phyloP scores from a whole-genome alignment of 345 rosid genomes.

The Isatis tinctoria region DNA sequence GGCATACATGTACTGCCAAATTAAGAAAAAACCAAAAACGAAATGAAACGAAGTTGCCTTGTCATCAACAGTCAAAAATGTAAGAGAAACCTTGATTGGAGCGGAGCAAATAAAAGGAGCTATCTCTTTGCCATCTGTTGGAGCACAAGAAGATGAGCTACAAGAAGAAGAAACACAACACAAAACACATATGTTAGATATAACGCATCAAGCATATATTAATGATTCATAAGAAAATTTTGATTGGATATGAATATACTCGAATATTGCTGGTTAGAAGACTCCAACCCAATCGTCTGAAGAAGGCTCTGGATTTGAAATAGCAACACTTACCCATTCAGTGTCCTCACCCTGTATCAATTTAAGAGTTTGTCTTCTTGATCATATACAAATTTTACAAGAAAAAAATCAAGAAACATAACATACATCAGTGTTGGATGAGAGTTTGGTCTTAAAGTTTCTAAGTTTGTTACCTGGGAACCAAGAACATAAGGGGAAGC shows the following conservation, averaged over 20 bases:
- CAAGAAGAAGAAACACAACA: conserved; percentile 3
- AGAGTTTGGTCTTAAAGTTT: background rate
- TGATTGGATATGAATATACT: conserved; percentile 36
- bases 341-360: conserved; percentile 67
- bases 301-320: conserved; percentile 42
- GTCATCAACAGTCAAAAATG: background rate
- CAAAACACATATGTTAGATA: background rate
- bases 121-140: conserved; percentile 41
- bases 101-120: conserved; percentile 67
- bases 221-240: background rate
- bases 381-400: background rate
- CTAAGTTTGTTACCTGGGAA: background rate
- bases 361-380: background rate
- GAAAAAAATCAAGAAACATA: background rate
- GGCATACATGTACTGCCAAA: conserved; percentile 61
- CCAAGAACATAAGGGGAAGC: conserved; percentile 59
- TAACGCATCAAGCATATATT: background rate
- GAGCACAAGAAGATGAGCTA: conserved; percentile 54
- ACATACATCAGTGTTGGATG: background rate
- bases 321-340: conserved; percentile 50
- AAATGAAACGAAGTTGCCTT: background rate
- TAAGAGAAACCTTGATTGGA: conserved; percentile 59
- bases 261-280: conserved; percentile 68
- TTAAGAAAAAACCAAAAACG: no score
- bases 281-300: conserved; percentile 76